Evolutionary conservation across 192 early-diverging fungal species (phyloP).

Genomic region (Backusella luteola): DNA sequence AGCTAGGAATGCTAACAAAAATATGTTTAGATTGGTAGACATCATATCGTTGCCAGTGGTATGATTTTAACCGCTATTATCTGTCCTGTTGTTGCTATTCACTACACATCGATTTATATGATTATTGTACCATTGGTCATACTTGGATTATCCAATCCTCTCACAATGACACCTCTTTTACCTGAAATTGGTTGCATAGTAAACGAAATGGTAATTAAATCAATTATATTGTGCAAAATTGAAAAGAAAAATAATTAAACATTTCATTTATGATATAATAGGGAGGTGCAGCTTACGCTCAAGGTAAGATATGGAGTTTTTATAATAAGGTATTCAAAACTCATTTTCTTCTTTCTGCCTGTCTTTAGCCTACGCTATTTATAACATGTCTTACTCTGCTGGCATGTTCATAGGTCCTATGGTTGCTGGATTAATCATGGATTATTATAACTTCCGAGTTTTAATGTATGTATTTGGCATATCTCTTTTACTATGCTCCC

Average conservation of each 20-base stretch:
- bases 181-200: conserved; percentile 56
- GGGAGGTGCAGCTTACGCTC: conserved; percentile 37
- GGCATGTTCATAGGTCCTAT: conserved; percentile 74
- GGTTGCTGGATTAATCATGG: conserved; percentile 46
- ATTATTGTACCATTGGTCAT: conserved; percentile 45
- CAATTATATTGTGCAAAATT: conserved; percentile 40
- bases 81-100: conserved; percentile 41
- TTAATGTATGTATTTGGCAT: conserved; percentile 22
- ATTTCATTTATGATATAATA: neutral
- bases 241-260: neutral
- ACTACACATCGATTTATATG: conserved; percentile 29
- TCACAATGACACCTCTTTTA: conserved; percentile 61
- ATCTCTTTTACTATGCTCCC: conserved; percentile 16
- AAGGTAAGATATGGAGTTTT: conserved; percentile 17
- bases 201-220: conserved; percentile 53
- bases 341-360: neutral
- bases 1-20: neutral
- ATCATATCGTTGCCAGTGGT: conserved; percentile 43
- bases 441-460: conserved; percentile 12
- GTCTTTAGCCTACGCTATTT: conserved; percentile 59
- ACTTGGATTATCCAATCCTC: conserved; percentile 52
- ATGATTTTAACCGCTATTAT: conserved; percentile 47
- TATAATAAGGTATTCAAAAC: neutral
- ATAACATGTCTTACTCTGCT: conserved; percentile 74
- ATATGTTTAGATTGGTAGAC: conserved; percentile 38